These are phyloP conservation scores for Lachnellula occidentalis DNA, from an alignment of 2,329 filamentous ascomycete species.

Conservation along the genomic window DNA sequence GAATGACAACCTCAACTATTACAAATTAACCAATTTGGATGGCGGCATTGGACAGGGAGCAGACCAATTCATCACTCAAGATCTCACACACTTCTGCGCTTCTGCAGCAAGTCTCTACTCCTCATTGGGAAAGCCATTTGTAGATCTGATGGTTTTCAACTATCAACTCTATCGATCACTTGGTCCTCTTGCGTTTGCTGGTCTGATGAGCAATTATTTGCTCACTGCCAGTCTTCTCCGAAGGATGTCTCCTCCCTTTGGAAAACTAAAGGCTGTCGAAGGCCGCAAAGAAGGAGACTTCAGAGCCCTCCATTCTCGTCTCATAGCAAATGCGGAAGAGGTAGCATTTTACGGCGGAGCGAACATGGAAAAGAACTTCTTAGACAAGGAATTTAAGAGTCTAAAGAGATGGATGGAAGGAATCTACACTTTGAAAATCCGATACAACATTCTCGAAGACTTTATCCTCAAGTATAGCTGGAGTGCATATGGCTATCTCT, in stretches of 20 bases:
- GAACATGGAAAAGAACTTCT: constrained; percentile 87
- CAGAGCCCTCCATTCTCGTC: constrained; percentile 77
- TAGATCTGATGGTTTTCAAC: constrained; percentile 97
- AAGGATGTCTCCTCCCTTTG: constrained; percentile 87
- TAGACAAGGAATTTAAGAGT: constrained; percentile 88
- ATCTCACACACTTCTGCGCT: constrained; percentile 91
- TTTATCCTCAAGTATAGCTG: constrained; percentile 98
- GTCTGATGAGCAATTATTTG: constrained; percentile 88
- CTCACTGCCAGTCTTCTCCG: constrained; percentile 86
- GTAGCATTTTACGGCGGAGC: constrained; percentile 96
- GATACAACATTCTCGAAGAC: constrained; percentile 98
- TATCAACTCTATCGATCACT: constrained; percentile 92
- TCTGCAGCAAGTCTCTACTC: constrained; percentile 91
- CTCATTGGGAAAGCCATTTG: constrained; percentile 91
- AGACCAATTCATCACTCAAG: constrained; percentile 96
- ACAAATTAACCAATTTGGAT: constrained; percentile 88
- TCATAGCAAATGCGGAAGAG: constrained; percentile 96
- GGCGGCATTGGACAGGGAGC: constrained; percentile 87
- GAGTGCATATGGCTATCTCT: constrained; percentile 94
- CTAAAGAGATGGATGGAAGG: constrained; percentile 96
- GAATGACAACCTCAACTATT: constrained; percentile 92
- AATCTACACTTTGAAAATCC: constrained; percentile 95
- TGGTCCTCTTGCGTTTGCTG: constrained; percentile 79
- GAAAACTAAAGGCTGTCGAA: constrained; percentile 93
- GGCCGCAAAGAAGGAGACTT: constrained; percentile 95